Evolutionary conservation across 2,329 filamentous ascomycete species (phyloP).

Genomic region (Aureobasidium sp.): DNA sequence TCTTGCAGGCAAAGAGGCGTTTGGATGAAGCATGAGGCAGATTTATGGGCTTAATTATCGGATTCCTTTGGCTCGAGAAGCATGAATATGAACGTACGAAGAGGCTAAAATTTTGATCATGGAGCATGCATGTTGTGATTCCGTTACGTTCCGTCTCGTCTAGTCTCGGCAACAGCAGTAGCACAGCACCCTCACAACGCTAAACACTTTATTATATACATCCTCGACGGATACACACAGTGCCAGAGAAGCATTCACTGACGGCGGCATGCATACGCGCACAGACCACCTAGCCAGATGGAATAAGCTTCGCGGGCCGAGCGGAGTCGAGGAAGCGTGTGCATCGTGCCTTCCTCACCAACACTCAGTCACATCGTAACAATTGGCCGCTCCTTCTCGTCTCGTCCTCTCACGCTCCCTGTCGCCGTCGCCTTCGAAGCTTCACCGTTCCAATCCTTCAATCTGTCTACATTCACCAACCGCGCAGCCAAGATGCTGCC

Average conservation of each 20-base stretch:
- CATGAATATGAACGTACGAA: not conserved
- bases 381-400: not conserved
- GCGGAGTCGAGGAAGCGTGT: not conserved
- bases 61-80: not conserved
- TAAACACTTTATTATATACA: not conserved
- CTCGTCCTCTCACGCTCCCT: not conserved
- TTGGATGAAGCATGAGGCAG: slow-evolving; percentile 5
- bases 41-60: slow-evolving; percentile 4
- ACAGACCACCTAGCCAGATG: not conserved
- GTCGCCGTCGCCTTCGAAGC: not conserved
- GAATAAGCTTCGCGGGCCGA: slow-evolving; percentile 6
- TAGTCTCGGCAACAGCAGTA: not conserved
- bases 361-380: not conserved
- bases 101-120: not conserved
- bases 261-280: not conserved
- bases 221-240: not conserved
- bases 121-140: not conserved
- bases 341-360: not conserved
- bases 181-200: not conserved
- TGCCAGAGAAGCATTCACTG: not conserved
- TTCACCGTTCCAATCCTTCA: not conserved
- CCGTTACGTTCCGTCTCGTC: no score
- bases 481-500: slow-evolving; percentile 15
- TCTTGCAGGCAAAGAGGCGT: not conserved
- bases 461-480: slow-evolving; percentile 1